Conservation (phyloP, 2,329 filamentous ascomycete genomes). For the Colletotrichum kahawae region DNA sequence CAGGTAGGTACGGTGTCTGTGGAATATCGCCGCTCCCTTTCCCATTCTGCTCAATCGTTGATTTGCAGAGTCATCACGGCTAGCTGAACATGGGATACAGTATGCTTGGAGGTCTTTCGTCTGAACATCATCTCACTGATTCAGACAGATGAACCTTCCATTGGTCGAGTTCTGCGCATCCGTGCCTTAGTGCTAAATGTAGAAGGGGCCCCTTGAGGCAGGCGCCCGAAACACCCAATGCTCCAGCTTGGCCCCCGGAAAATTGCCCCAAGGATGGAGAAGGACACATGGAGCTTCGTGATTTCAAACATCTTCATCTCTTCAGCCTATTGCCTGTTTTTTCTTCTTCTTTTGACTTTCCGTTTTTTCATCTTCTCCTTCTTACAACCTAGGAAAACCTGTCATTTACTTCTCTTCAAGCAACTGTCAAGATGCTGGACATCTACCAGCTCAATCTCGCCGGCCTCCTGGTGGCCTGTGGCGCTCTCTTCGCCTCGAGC, state of each 20-base stretch:
- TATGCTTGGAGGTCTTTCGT: not conserved
- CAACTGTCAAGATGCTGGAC: conserved; percentile 26
- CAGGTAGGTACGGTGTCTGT: not conserved
- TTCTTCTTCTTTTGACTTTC: not conserved
- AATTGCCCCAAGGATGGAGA: conserved; percentile 5
- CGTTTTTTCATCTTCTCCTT: not conserved
- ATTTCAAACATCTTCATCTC: not conserved
- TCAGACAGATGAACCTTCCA: not conserved
- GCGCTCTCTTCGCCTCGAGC: conserved; percentile 25
- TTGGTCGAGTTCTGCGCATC: not conserved
- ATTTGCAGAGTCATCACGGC: not conserved
- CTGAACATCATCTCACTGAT: not conserved
- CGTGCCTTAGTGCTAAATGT: not conserved
- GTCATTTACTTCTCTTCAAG: not conserved
- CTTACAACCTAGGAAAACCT: not conserved
- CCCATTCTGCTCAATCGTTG: not conserved
- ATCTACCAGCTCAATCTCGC: conserved; percentile 39
- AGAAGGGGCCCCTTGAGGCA: not conserved
- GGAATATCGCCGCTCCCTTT: not conserved
- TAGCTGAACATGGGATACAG: not conserved
- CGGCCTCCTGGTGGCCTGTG: conserved; percentile 36
- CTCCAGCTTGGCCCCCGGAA: conserved; percentile 14
- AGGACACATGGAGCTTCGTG: conserved; percentile 13
- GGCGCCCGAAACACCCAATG: conserved; percentile 18
- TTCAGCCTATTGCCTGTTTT: not conserved